Evolutionary conservation across 2,329 filamentous ascomycete genomes (phyloP).

Genomic region (Diaporthe destruens): DNA sequence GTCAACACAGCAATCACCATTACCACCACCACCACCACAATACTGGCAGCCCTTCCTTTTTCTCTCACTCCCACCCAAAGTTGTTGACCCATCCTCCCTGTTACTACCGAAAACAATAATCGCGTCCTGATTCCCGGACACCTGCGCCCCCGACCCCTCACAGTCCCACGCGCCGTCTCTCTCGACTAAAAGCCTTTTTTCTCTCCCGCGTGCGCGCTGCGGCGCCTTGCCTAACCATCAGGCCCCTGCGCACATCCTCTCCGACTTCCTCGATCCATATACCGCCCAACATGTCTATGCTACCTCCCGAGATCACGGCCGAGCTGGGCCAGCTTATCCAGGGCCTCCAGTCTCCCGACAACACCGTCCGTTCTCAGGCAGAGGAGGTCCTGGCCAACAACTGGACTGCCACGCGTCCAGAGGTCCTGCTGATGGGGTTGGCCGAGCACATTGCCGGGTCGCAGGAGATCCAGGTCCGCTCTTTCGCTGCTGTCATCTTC

Average conservation of each 20-base stretch:
- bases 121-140: constrained; percentile 14
- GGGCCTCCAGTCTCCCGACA: constrained; percentile 91
- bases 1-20: constrained; percentile 35
- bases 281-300: constrained; percentile 77
- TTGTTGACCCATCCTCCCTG: neutral
- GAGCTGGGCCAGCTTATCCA: constrained; percentile 89
- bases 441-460: constrained; percentile 89
- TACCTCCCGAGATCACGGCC: constrained; percentile 85
- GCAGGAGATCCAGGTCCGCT: constrained; percentile 84
- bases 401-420: constrained; percentile 86
- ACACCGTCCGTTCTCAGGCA: constrained; percentile 83
- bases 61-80: neutral
- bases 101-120: neutral
- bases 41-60: constrained; percentile 6
- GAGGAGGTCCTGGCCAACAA: constrained; percentile 92
- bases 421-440: constrained; percentile 92
- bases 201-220: constrained; percentile 38
- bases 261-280: constrained; percentile 16
- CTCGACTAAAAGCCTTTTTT: constrained; percentile 23
- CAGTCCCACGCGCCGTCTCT: constrained; percentile 31
- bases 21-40: neutral
- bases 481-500: constrained; percentile 94
- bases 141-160: constrained; percentile 23
- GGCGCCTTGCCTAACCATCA: constrained; percentile 41
- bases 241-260: constrained; percentile 32